These are phyloP conservation scores for Sugiyamaella boreocaroliniensis DNA, from an alignment of 805 yeast genomes.

Conservation along the genomic window DNA sequence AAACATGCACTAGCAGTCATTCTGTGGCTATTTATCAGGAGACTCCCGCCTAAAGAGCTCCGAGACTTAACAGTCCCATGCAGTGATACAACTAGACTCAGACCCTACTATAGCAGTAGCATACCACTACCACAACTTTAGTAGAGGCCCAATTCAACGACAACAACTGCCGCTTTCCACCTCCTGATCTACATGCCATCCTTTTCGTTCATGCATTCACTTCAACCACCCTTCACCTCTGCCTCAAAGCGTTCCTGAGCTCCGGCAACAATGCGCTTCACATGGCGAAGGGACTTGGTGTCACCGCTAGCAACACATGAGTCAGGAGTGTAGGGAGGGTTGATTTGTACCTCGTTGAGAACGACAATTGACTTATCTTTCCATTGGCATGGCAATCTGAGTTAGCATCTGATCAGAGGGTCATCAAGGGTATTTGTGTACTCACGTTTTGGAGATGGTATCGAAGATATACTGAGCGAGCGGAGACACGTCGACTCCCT, in stretches of 20 bases:
- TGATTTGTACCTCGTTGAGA: slow-evolving; percentile 41
- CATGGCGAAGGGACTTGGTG: slow-evolving; percentile 34
- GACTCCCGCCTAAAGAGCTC: no score
- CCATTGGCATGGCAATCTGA: slow-evolving; percentile 39
- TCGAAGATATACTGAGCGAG: slow-evolving; percentile 43
- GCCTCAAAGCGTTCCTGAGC: slow-evolving; percentile 36
- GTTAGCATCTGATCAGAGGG: no score
- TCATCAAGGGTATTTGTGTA: neutral
- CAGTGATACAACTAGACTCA: no score
- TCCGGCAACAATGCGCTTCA: slow-evolving; percentile 45
- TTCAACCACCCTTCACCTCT: slow-evolving; percentile 45
- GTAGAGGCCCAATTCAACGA: no score
- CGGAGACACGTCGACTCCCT: slow-evolving; percentile 32
- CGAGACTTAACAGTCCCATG: no score
- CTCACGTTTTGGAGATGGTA: slow-evolving; percentile 36
- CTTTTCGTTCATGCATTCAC: neutral
- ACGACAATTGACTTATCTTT: slow-evolving; percentile 39
- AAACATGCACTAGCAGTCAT: no score
- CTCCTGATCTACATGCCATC: neutral
- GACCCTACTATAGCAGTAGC: no score
- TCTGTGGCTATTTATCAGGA: neutral
- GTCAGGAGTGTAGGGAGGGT: slow-evolving; percentile 38
- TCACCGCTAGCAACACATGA: slow-evolving; percentile 26
- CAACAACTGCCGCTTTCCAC: neutral
- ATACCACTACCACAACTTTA: no score